Evolutionary conservation across 129 eudicot genomes (phyloP), one percentile per base, ranked within the genome.

Genomic region (Tagetes patula): DNA sequence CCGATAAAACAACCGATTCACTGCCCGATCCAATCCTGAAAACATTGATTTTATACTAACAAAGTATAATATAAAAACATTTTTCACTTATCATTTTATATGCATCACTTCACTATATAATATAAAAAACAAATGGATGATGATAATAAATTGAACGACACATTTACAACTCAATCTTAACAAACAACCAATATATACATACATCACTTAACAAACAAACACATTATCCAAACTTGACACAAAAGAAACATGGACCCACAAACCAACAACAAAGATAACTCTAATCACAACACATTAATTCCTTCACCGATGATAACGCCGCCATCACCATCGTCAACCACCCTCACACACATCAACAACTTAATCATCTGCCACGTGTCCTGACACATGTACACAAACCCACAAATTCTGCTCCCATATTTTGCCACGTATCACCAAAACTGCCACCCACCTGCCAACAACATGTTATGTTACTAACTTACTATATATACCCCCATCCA

Each of bases 381-480:
- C 66, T 42, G 65, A 65, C 79, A 75, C 65, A 64, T 75, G 72
- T 65, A 38, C 36, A 12, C 30, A 27, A 75, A 75, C 65, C 36
- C 79, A 61, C 5, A 48, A 49, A 27, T 27, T 48, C n/a, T 74
- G 14, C 3, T 2, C 12, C 3, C 5, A 20, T 20, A 20, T 20
- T 7, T 46, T 11, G 78, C 39, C 79, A 75, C 79, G 79, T 75
- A 75, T 75, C 79, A 50, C 54, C 41, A 37, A 2, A 48, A 50
- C 36, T 74, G 65, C 72, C 66, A 75, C 72, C 45, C 79, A 49
- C 71, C 71, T 13, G 48, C 70, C 77, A 49, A 36, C 78, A 71
- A 63, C 65, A 72, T 49, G 65, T 62, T 40, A 38, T 48, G 37
- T 20, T 8, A 27, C n/a, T n/a, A n/a, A n/a, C n/a, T n/a, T n/a